Conservation (phyloP, 768 basidiomycete genomes). For the Lactifluus hygrophoroides region DNA sequence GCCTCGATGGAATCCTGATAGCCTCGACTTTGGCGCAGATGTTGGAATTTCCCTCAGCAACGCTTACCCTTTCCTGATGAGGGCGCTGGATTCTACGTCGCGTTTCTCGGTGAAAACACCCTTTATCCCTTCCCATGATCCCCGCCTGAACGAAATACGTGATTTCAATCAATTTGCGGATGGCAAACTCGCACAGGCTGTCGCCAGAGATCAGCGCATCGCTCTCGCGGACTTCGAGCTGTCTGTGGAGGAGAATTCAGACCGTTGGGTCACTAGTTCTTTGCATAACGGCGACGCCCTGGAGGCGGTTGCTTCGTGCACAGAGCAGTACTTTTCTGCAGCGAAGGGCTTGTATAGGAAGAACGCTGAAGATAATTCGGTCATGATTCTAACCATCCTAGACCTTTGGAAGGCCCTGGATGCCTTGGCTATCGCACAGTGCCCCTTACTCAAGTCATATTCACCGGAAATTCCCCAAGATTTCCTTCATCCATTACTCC, state of each 20-base stretch:
- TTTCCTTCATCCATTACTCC: conserved; percentile 36
- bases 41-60: not conserved
- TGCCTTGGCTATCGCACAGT: conserved; percentile 26
- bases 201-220: not conserved
- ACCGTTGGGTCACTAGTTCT: not conserved
- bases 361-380: conserved; percentile 22
- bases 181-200: not conserved
- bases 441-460: conserved; percentile 35
- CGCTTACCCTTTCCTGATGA: not conserved
- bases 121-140: not conserved
- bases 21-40: not conserved
- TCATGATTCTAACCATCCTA: conserved; percentile 38
- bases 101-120: not conserved
- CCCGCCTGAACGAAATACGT: not conserved
- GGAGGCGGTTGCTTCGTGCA: conserved; percentile 1
- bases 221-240: conserved; percentile 1
- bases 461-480: conserved; percentile 36
- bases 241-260: not conserved
- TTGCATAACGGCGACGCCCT: not conserved
- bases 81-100: not conserved
- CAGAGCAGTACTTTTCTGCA: not conserved
- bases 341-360: not conserved
- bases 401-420: conserved; percentile 45
- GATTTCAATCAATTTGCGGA: not conserved
- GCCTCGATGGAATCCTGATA: not conserved